A percentile compares a stretch with the other conserved stretches of the same genome.
Evolutionary conservation across 208 protist species (phyloP).

Genomic region (Strigomonas culicis): DNA sequence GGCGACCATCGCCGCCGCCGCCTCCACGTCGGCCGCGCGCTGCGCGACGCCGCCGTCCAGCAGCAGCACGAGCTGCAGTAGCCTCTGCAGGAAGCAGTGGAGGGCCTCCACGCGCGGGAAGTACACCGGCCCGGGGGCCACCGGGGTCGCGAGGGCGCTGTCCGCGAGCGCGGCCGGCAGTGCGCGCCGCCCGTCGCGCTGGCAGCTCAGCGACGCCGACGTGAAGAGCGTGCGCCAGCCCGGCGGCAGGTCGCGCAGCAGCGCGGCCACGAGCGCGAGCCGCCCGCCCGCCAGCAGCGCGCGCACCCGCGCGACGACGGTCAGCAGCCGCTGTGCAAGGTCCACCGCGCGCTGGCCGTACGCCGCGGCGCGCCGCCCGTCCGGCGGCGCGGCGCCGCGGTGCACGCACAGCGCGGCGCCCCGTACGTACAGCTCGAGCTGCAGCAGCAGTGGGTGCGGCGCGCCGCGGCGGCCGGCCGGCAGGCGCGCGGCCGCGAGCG

Average conservation of each 20-base stretch:
- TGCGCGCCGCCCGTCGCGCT: not conserved
- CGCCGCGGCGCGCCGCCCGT: not conserved
- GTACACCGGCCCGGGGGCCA: not conserved
- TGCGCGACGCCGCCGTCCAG: slow-evolving; percentile 17
- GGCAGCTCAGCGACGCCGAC: slow-evolving; percentile 7
- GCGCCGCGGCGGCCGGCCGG: too few species aligned
- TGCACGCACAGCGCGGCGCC: slow-evolving; percentile 29
- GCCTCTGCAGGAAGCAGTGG: slow-evolving; percentile 24
- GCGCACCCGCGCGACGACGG: not conserved
- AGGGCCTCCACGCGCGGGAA: slow-evolving; percentile 16
- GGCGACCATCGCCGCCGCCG: too few species aligned
- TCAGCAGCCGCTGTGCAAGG: slow-evolving; percentile 2
- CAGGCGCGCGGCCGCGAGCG: too few species aligned
- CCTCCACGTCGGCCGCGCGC: not conserved
- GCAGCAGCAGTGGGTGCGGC: slow-evolving; percentile 15
- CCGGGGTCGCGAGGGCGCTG: not conserved
- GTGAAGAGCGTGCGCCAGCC: slow-evolving; percentile 21
- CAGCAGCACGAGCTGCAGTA: slow-evolving; percentile 29
- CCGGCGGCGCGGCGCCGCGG: not conserved
- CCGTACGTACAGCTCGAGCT: slow-evolving; percentile 14
- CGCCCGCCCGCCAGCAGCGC: not conserved
- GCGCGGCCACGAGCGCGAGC: not conserved
- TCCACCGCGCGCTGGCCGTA: slow-evolving; percentile 7
- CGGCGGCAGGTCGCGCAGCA: not conserved
- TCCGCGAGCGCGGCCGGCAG: not conserved